phyloP scores from a whole-genome alignment of 2,329 filamentous ascomycete genomes.

The Hypomyces perniciosus region DNA sequence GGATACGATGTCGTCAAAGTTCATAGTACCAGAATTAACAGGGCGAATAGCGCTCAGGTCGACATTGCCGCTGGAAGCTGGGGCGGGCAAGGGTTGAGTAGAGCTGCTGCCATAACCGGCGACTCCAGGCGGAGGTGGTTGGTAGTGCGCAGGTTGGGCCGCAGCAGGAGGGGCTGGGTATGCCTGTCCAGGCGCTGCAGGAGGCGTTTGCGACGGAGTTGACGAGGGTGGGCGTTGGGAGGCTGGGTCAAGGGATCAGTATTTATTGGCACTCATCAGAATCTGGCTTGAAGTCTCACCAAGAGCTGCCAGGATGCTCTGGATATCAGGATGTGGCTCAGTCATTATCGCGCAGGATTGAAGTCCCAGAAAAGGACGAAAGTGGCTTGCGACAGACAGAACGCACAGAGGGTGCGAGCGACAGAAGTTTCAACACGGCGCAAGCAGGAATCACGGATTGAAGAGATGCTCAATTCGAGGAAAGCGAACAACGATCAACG shows the following conservation, averaged over 20 bases:
- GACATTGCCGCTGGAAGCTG: conserved; percentile 67
- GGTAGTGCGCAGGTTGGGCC: conserved; percentile 29
- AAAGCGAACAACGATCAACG: conserved; percentile 1
- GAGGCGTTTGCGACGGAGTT: conserved; percentile 38
- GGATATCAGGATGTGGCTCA: conserved; percentile 31
- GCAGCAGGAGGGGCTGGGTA: conserved; percentile 34
- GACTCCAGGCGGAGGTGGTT: conserved; percentile 31
- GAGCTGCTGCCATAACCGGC: conserved; percentile 31
- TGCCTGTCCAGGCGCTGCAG: conserved; percentile 31
- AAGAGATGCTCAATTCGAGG: conserved; percentile 4
- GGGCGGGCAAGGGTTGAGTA: conserved; percentile 54
- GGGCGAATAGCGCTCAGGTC: conserved; percentile 77
- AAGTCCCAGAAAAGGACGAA: neutral
- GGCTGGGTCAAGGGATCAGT: conserved; percentile 23
- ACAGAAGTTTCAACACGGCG: conserved; percentile 7
- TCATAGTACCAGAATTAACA: conserved; percentile 73
- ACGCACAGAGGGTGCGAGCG: conserved; percentile 1
- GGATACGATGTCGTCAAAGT: conserved; percentile 76
- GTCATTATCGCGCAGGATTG: too few relatives aligned
- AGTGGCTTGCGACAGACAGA: neutral
- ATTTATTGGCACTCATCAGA: conserved; percentile 1
- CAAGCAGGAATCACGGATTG: conserved; percentile 9
- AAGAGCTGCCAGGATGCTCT: conserved; percentile 44
- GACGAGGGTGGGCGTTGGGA: conserved; percentile 39
- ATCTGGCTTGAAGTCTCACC: conserved; percentile 29